Conservation (phyloP, 2,329 filamentous ascomycete genomes). For the Penicillium sp. region DNA sequence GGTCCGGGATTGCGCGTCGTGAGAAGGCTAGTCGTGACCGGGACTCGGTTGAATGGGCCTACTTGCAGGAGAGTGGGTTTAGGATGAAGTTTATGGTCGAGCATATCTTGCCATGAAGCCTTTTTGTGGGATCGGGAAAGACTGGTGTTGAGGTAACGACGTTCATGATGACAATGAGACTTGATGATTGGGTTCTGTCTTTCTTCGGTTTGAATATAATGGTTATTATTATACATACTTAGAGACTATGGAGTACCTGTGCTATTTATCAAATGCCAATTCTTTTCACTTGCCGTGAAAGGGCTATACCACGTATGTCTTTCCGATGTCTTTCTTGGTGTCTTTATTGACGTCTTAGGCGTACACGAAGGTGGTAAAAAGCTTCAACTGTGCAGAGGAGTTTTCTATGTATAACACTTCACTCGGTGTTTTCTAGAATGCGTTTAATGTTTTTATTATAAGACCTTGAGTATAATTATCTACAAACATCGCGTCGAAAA, state of each 20-base stretch:
- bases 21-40: constrained; percentile 37
- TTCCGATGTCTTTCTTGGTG: no score
- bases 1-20: constrained; percentile 55
- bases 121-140: background rate
- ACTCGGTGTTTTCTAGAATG: background rate
- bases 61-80: constrained; percentile 44
- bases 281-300: background rate
- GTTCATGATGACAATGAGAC: constrained; percentile 9
- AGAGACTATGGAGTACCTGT: background rate
- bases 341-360: no score
- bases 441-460: background rate
- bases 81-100: constrained; percentile 39
- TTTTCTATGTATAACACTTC: no score
- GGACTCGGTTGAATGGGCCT: constrained; percentile 37
- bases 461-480: constrained; percentile 6
- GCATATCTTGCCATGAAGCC: constrained; percentile 24
- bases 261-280: background rate
- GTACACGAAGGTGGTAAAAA: no score
- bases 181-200: background rate
- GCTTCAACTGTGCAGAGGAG: no score
- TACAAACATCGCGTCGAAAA: constrained; percentile 5
- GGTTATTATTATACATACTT: background rate
- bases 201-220: background rate
- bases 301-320: background rate
- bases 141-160: background rate